phyloP scores from a whole-genome alignment of 495 filamentous ascomycete species.

The Tuber magnatum region DNA sequence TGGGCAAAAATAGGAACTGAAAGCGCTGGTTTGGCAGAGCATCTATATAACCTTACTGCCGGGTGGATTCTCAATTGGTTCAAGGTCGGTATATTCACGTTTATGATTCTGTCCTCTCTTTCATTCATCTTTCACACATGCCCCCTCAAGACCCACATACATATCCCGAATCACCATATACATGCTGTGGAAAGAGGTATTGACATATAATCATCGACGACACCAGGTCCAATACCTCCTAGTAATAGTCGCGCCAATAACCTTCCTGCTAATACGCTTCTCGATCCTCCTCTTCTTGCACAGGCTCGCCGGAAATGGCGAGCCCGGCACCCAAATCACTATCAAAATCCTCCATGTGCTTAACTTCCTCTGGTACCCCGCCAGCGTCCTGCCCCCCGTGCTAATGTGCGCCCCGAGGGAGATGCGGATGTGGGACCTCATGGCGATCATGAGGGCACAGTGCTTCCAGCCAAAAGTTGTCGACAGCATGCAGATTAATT shows the following conservation, averaged over 20 bases:
- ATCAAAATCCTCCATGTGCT: neutral
- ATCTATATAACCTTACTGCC: neutral
- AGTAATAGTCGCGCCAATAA: conserved; percentile 57
- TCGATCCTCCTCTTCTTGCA: conserved; percentile 65
- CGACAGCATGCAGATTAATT: neutral
- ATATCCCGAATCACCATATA: neutral
- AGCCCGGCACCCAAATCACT: neutral
- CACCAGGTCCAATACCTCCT: neutral
- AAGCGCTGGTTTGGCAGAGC: neutral
- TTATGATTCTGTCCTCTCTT: neutral
- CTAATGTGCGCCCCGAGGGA: conserved; percentile 2
- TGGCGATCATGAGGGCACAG: neutral
- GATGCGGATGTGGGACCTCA: conserved; percentile 1
- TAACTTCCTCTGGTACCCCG: conserved; percentile 4
- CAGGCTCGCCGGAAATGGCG: neutral
- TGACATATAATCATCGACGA: neutral
- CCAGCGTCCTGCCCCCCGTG: neutral
- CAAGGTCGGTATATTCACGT: neutral
- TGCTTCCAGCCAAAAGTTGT: neutral
- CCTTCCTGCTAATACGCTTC: conserved; percentile 64
- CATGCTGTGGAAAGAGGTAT: neutral
- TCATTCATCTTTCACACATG: neutral
- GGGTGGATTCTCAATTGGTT: neutral
- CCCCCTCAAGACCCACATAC: neutral
- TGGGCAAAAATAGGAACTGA: neutral